Evolutionary conservation across 192 early-diverging fungal genomes (phyloP), one percentile per base, ranked within the genome.

Genomic region (Backusella tarrabulga): DNA sequence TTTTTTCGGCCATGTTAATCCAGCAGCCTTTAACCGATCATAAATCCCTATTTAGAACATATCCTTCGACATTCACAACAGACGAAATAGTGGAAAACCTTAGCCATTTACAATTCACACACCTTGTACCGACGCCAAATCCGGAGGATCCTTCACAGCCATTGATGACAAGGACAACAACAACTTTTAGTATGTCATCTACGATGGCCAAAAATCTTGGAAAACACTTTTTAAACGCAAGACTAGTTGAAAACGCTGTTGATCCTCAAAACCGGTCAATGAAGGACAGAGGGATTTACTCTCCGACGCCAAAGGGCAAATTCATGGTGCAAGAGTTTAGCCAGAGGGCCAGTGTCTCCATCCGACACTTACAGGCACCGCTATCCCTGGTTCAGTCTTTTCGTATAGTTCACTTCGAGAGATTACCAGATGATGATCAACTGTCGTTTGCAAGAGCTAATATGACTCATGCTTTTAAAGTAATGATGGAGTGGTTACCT

Each of bases 151-250:
- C 82, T 0, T 77, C 81, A 7, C 54, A 81, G 1, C 87, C 84
- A 41, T 79, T 86, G 69, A 83, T 86, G 19, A 87, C 85, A 36
- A 79, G 85, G 0, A 85, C 84, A 11, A 90, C 87, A 11, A 90
- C 89, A 1, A 88, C 87, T 7, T 88, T 90, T 75, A 86, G 84
- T 29, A 86, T 90, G 80, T 78, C 85, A 29, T 63, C 80, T 15
- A 83, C 86, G 21, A 90, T 88, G 87, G 77, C 85, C 4, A 82
- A 81, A 34, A 85, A 79, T 50, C 70, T 90, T 0, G 85, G 84
- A 54, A 83, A 87, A 56, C 81, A 85, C n/a, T 88, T 90, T 41
- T 79, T 90, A 75, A 83, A 86, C 21, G 85, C 89, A 8, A 80
- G 84, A 15, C 74, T 88, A 14, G 80, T 86, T 50, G 85, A 84